These are phyloP conservation scores for Calycina herbarum DNA, from an alignment of 2,329 filamentous ascomycete genomes.

Conservation along the genomic window DNA sequence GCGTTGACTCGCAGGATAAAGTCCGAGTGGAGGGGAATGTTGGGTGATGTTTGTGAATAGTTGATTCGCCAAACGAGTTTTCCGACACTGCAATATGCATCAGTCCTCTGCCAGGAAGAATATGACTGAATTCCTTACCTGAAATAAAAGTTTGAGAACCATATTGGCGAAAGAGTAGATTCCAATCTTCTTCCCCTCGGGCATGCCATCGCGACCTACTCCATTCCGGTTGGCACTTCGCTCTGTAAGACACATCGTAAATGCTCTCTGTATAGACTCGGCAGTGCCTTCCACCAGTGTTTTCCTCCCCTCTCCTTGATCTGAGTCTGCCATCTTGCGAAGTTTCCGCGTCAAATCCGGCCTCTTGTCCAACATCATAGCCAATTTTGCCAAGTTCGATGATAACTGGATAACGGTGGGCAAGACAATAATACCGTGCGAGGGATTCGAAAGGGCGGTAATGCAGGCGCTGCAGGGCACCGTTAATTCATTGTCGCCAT, in stretches of 20 bases:
- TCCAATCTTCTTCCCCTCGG: conserved; percentile 81
- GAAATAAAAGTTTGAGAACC: conserved; percentile 83
- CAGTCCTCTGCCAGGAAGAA: conserved; percentile 11
- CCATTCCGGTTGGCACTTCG: conserved; percentile 63
- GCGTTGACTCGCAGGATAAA: conserved; percentile 82
- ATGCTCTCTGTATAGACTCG: conserved; percentile 86
- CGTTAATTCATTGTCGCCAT: conserved; percentile 13
- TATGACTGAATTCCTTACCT: conserved; percentile 46
- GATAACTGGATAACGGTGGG: conserved; percentile 82
- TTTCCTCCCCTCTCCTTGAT: conserved; percentile 67
- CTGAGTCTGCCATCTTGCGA: conserved; percentile 48
- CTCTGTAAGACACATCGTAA: conserved; percentile 86
- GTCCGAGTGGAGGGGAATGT: conserved; percentile 75
- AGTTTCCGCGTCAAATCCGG: conserved; percentile 74
- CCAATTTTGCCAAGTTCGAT: conserved; percentile 75
- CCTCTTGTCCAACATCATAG: conserved; percentile 78
- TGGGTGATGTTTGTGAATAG: conserved; percentile 87
- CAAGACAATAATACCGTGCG: conserved; percentile 78
- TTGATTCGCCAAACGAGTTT: conserved; percentile 79
- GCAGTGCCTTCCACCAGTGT: conserved; percentile 84
- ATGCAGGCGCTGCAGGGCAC: conserved; percentile 66
- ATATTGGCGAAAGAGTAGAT: conserved; percentile 93
- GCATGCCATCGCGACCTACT: conserved; percentile 55
- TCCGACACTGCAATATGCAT: conserved; percentile 59
- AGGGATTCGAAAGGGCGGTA: conserved; percentile 76